Base-by-base conservation (phyloP, 805 yeast species). In the Yamadazyma tumulicola region DNA sequence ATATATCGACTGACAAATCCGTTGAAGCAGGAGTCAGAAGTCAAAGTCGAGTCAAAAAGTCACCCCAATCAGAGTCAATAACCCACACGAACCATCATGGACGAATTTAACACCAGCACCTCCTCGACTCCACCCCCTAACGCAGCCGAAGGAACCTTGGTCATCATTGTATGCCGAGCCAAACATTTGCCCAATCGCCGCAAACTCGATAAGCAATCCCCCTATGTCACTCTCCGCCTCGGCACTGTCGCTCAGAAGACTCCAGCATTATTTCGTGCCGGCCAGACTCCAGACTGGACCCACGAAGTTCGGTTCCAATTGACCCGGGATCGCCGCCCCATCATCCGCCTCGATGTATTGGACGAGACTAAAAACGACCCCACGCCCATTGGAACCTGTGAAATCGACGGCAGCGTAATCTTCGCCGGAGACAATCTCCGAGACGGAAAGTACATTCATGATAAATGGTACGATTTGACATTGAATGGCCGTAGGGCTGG, bases 221-320 rank as follows among this genome's bases (percentile, higher is more conserved):
- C 97, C 2, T 89, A 86, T 60, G 83, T 88, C 41, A 77, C 91
- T 5, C 69, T 85, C 9, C 67, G 97, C 37, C 69, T 93, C 4
- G 91, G 89, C 19, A 86, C 85, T 40, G 75, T 76, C 48, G 91
- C 94, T 7, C 79, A 84, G 44, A 78, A 82, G 50, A 86, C 97
- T 1, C 79, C 78, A 22, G 72, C 86, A 0, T 79, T 85, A 39
- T 73, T 76, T 34, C 65, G 97, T 46, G 98, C 96, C 1, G 98
- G 98, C 2, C 98, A 93, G 54, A 83, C 85, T 4, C 98, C 98
- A 1, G 75, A 69, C 14, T 93, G 97, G 86, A 80, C 85, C 40
- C 79, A 79, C 41, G 87, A 85, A 43, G 67, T 83, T 38, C 64
- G 85, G 46, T 85, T 84, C 51, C 73, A 73, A 24, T 64, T 86